Base-by-base conservation (phyloP, 371 early-diverging fungal genomes). In the Mucor piriformis region DNA sequence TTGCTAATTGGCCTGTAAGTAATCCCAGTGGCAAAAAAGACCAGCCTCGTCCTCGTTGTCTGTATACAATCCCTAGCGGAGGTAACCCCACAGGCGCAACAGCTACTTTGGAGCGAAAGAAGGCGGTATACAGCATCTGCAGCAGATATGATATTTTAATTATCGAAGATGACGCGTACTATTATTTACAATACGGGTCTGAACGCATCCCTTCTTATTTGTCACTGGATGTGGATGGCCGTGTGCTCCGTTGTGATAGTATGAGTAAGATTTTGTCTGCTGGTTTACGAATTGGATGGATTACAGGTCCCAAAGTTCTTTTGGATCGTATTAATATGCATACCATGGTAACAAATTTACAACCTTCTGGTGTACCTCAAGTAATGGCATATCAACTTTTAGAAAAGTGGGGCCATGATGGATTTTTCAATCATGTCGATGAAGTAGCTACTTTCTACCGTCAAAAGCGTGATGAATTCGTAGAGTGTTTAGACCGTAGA, bases 231-330 rank as follows among this genome's bases (percentile, higher is more conserved):
- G 71, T 64, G 0, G 91, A 93, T 59, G 89, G 84, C 7, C 83
- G 93, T 27, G 93, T 94, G 0, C 68, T 94, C n/a, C 80, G 95
- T 4, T 88, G 90, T 53, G 95, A 94, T 59, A 89, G 88, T 38
- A 83, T 92, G 72, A 87, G 88, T 54, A 94, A 94, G 67, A 83
- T 92, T 21, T 47, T 93, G 49, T 87, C 90, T 0, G 82, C 90
- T 4, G 95, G 95, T 24, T 63, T 88, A 25, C 86, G 95, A 53
- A 57, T 92, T n/a, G 93, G 92, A 2, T 91, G 89, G 87, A 77
- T 82, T 2, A 87, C 90, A 34, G 93, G 92, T 4, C 93, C 92
- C 2, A 67, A 70, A 20, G 72, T 66, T 18, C 64, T 93, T 12
- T 70, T 92, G 27, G 80, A 89, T 16, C 73, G 85, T n/a, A 88